Evolutionary conservation across 371 early-diverging fungal genomes (phyloP), one percentile per base, ranked within the genome.

Genomic region (Homolaphlyctis polyrhiza): DNA sequence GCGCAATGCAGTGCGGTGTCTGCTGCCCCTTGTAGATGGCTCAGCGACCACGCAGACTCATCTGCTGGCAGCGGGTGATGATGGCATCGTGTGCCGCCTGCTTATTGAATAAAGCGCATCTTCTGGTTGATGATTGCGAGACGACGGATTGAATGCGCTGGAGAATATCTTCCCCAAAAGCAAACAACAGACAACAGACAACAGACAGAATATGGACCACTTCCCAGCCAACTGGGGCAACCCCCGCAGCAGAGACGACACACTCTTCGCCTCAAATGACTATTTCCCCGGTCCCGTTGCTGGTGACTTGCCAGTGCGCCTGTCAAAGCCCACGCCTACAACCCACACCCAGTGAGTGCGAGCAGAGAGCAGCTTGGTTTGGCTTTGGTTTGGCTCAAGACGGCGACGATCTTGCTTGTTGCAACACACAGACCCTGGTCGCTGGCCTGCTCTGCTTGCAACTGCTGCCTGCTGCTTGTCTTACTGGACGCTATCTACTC

Each of bases 221-320:
- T 88, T 88, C 69, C 89, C 89, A 72, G 86, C 86, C 54, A 82
- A 86, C 76, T 91, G 91, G 91, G 91, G 91, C 52, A 87, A 91
- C 66, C 88, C 89, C 64, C 86, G 88, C 67, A 73, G 85, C 32
- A 80, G 86, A 68, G 77, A 80, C 47, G 77, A 85, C 71, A 81
- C 80, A 43, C 43, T 68, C 35, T 62, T 77, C 63, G 45, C 52
- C 36, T 54, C 64, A 18, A 28, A 58, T 34, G 78, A 69, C 75
- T 87, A 85, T 51, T 83, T 86, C 51, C 87, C 88, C 23, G 73
- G 75, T 35, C 66, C 73, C 33, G 58, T 65, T 23, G 64, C 72
- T 49, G 71, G 68, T 32, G 69, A 79, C 65, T 73, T 77, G 64
- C 72, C 66, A 16, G 65, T 57, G 18, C 14, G 14, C 52, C 25